phyloP scores from a whole-genome alignment of 208 protist species.

The Crithidia fasciculata region DNA sequence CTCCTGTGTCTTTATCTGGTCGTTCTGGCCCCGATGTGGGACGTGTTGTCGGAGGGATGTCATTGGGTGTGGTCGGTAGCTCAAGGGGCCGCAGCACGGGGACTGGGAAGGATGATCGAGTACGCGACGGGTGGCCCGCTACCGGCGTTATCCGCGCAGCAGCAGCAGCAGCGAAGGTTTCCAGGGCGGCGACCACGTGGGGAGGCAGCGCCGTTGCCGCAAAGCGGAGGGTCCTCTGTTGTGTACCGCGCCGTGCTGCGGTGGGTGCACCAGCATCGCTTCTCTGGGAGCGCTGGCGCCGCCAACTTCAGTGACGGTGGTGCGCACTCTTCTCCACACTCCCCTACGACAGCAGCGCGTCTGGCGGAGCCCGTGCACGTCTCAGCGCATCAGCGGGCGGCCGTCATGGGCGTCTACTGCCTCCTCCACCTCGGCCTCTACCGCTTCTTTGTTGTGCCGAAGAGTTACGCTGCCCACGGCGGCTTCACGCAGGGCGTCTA shows the following conservation, averaged over 20 bases:
- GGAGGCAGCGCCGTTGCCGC: no score
- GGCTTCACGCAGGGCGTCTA: slow-evolving; percentile 60
- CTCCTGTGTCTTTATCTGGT: slow-evolving; percentile 35
- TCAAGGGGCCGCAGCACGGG: slow-evolving; percentile 12
- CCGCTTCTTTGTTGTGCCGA: slow-evolving; percentile 53
- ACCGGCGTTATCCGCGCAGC: not conserved
- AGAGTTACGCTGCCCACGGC: slow-evolving; percentile 23
- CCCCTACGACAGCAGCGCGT: not conserved
- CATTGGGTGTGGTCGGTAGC: not conserved
- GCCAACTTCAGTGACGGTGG: no score
- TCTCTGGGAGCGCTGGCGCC: not conserved
- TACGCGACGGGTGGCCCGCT: slow-evolving; percentile 13
- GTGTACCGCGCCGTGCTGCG: not conserved
- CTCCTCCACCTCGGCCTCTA: slow-evolving; percentile 51
- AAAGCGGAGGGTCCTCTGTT: not conserved
- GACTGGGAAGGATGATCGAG: slow-evolving; percentile 8
- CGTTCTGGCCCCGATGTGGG: slow-evolving; percentile 37
- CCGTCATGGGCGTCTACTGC: slow-evolving; percentile 42
- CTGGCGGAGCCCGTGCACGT: slow-evolving; percentile 13
- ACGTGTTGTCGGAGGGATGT: slow-evolving; percentile 3
- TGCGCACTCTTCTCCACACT: not conserved
- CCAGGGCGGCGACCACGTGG: not conserved
- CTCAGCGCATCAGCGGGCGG: slow-evolving; percentile 31
- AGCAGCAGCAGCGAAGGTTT: not conserved
- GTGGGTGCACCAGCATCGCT: slow-evolving; percentile 3